Evolutionary conservation across 257 asterid species (phyloP), one percentile per base, ranked within the genome.

Genomic region (Handroanthus guayacan): DNA sequence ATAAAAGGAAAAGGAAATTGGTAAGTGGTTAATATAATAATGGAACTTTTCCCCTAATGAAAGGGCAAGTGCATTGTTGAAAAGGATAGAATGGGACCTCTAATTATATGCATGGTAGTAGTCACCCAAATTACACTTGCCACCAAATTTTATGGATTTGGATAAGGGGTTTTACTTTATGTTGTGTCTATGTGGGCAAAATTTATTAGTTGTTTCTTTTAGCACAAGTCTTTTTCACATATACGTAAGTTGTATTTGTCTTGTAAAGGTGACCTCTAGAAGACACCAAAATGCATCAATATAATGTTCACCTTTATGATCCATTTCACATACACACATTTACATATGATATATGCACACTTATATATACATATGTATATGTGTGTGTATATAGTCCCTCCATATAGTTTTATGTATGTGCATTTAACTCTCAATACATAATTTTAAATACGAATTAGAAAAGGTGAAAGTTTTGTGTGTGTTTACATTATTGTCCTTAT

Each of bases 71-170:
- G 54, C 25, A 67, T 25, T 7, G 2, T 67, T 5, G 52, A 58
- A 54, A 52, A 13, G 57, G 81, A 69, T 11, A 20, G 45, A 61
- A 31, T 61, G 78, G 77, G 68, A 37, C 73, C 41, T 17, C 37
- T n/a, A 62, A 39, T 67, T 3, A 11, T 61, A 18, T 6, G 2
- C 31, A 31, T 3, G 3, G 5, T 6, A 11, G 2, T 34, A 62
- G 9, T 18, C 18, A 67, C 18, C 18, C 45, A 67, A 47, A 8
- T 44, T 44, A 44, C 13, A 74, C 52, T 6, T 39, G 38, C 62
- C 37, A 45, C 37, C 70, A 44, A 41, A 60, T 43, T 5, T 60
- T 44, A 5, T 8, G n/a, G 20, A 25, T 61, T 43, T 61, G 66
- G 44, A 61, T 61, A 61, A 34, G 41, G 41, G 5, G 7, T 14